Percentiles rank a stretch among this genome's conserved stretches.
These are phyloP conservation scores for Alternaria sp. DNA, from an alignment of 2,329 filamentous ascomycete genomes.

Conservation along the genomic window DNA sequence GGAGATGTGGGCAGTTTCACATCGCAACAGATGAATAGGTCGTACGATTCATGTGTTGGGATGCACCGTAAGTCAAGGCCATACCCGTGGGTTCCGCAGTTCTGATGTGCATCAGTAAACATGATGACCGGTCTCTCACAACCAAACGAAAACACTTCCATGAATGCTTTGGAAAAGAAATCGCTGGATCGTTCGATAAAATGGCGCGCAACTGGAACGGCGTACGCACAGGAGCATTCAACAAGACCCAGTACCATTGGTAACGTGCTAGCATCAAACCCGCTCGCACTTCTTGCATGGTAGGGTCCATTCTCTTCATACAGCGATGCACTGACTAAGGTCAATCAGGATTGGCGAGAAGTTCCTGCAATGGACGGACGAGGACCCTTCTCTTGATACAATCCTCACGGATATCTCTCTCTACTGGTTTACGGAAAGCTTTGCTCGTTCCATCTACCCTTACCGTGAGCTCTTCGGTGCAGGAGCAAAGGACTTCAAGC, in stretches of 20 bases:
- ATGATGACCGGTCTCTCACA: conserved; percentile 20
- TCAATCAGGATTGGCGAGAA: conserved; percentile 63
- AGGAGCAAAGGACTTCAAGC: not conserved
- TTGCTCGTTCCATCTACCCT: conserved; percentile 59
- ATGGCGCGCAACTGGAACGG: conserved; percentile 56
- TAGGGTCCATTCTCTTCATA: conserved; percentile 9
- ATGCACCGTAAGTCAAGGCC: conserved; percentile 35
- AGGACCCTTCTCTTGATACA: conserved; percentile 47
- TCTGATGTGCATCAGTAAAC: conserved; percentile 33
- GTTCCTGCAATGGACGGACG: conserved; percentile 63
- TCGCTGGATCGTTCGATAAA: conserved; percentile 16
- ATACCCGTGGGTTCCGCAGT: not conserved
- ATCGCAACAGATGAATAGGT: conserved; percentile 50
- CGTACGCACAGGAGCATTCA: conserved; percentile 63
- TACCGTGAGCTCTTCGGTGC: conserved; percentile 52
- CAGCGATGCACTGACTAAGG: not conserved
- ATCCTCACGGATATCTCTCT: conserved; percentile 63
- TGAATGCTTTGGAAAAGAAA: conserved; percentile 29
- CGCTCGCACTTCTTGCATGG: conserved; percentile 67
- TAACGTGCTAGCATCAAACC: conserved; percentile 62
- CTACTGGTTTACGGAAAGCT: conserved; percentile 63
- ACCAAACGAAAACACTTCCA: conserved; percentile 26
- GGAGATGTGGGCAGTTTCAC: conserved; percentile 64
- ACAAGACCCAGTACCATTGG: conserved; percentile 66
- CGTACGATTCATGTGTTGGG: conserved; percentile 59